These are phyloP conservation scores for Fusarium sp. DNA, from an alignment of 2,329 filamentous ascomycete genomes.

Conservation along the genomic window DNA sequence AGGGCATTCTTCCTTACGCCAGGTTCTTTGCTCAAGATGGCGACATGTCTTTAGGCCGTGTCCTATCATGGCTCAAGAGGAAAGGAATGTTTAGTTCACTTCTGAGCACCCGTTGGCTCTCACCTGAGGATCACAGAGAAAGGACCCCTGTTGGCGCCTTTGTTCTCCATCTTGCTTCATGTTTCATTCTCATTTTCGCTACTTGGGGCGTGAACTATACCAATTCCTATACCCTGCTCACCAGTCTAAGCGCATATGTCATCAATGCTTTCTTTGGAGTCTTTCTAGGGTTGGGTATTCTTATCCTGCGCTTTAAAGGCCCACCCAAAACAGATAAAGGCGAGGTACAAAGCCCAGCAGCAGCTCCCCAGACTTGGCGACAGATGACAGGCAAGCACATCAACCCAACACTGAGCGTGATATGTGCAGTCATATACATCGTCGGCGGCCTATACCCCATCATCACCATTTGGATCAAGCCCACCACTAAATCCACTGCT, in stretches of 20 bases:
- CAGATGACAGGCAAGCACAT: conserved; percentile 52
- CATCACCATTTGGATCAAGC: conserved; percentile 52
- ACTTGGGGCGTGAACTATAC: conserved; percentile 48
- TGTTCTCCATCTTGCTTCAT: conserved; percentile 52
- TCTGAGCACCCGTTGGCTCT: conserved; percentile 49
- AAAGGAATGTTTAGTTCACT: conserved; percentile 50
- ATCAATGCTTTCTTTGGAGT: conserved; percentile 54
- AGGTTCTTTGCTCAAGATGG: conserved; percentile 61
- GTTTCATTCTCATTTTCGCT: conserved; percentile 53
- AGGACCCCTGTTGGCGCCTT: conserved; percentile 55
- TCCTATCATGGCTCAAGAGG: conserved; percentile 51
- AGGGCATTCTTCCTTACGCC: conserved; percentile 66
- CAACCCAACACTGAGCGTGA: conserved; percentile 50
- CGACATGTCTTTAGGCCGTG: conserved; percentile 53
- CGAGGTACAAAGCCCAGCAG: conserved; percentile 21
- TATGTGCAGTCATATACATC: conserved; percentile 50
- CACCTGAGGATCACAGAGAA: conserved; percentile 54
- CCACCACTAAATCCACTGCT: too few species aligned
- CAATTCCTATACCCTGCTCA: conserved; percentile 52
- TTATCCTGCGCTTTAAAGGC: conserved; percentile 53
- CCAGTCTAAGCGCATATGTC: conserved; percentile 52
- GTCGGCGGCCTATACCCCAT: conserved; percentile 53
- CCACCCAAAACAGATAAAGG: conserved; percentile 48
- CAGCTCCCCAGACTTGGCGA: conserved; percentile 46
- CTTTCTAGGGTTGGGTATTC: conserved; percentile 54